These are phyloP conservation scores for Aspergillus egyptiacus DNA, from an alignment of 495 filamentous ascomycete genomes.

Conservation along the genomic window DNA sequence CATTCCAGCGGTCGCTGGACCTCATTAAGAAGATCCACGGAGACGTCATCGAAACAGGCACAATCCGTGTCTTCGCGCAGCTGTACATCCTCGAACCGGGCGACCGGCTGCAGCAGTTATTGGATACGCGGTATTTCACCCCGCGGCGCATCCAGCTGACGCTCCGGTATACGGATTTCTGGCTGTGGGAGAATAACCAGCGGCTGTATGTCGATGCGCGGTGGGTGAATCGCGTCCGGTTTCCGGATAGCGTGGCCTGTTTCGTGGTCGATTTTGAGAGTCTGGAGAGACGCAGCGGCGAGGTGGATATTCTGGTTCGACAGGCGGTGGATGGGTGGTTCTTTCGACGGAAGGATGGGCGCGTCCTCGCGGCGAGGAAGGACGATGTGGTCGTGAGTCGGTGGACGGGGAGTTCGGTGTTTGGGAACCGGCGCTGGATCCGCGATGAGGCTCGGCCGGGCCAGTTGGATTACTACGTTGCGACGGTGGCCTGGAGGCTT, in stretches of 20 bases:
- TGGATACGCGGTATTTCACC: constrained; percentile 14
- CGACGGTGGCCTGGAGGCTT: constrained; percentile 19
- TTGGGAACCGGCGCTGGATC: constrained; percentile 18
- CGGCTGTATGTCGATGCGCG: constrained; percentile 16
- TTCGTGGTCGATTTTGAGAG: constrained; percentile 29
- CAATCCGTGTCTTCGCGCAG: constrained; percentile 22
- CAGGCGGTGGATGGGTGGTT: constrained; percentile 21
- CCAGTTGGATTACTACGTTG: constrained; percentile 27
- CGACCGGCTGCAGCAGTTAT: constrained; percentile 10
- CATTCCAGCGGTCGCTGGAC: constrained; percentile 10
- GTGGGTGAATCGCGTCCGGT: constrained; percentile 18
- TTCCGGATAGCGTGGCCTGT: constrained; percentile 21
- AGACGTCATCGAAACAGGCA: constrained; percentile 2
- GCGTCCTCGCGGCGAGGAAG: constrained; percentile 9
- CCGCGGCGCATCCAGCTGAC: constrained; percentile 23
- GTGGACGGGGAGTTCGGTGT: constrained; percentile 27
- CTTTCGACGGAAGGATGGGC: constrained; percentile 22
- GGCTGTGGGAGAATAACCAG: constrained; percentile 22
- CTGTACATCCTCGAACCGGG: constrained; percentile 19
- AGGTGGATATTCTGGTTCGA: constrained; percentile 22
- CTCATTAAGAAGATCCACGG: constrained; percentile 13
- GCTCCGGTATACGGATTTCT: constrained; percentile 30
- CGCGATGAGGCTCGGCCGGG: constrained; percentile 24
- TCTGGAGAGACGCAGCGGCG: constrained; percentile 19
- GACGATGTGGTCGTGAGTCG: constrained; percentile 11